phyloP scores from a whole-genome alignment of 2,329 filamentous ascomycete species.

The Anthostomella pinea region DNA sequence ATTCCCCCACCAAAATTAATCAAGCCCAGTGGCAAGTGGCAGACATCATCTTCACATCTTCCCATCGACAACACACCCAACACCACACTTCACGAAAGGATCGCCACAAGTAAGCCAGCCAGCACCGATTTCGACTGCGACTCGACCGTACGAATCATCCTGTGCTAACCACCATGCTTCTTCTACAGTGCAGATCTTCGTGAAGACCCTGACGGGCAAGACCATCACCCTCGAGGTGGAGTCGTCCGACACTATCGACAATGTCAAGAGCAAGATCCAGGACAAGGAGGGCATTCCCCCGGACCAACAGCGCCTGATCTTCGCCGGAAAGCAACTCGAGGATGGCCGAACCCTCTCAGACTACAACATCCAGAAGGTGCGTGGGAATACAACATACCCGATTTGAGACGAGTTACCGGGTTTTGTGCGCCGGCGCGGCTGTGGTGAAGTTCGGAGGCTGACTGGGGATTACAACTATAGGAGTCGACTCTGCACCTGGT shows the following conservation, averaged over 20 bases:
- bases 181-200: constrained; percentile 90
- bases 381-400: constrained; percentile 40
- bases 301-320: constrained; percentile 98
- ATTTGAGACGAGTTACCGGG: background rate
- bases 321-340: constrained; percentile 98
- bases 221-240: constrained; percentile 99
- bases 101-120: constrained; percentile 16
- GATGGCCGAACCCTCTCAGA: constrained; percentile 94
- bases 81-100: constrained; percentile 23
- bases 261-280: constrained; percentile 99
- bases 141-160: constrained; percentile 1
- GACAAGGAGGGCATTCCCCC: constrained; percentile 99
- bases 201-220: constrained; percentile 99
- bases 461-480: constrained; percentile 42
- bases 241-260: constrained; percentile 98
- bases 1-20: constrained; percentile 17
- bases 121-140: background rate
- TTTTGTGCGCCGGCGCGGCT: no score
- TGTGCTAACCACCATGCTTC: constrained; percentile 45
- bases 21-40: no score
- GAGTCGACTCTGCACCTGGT: constrained; percentile 98
- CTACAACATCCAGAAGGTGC: constrained; percentile 99
- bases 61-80: constrained; percentile 8
- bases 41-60: constrained; percentile 14
- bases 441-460: no score